phyloP scores from a whole-genome alignment of 805 yeast genomes.

The Scheffersomyces ergatensis region DNA sequence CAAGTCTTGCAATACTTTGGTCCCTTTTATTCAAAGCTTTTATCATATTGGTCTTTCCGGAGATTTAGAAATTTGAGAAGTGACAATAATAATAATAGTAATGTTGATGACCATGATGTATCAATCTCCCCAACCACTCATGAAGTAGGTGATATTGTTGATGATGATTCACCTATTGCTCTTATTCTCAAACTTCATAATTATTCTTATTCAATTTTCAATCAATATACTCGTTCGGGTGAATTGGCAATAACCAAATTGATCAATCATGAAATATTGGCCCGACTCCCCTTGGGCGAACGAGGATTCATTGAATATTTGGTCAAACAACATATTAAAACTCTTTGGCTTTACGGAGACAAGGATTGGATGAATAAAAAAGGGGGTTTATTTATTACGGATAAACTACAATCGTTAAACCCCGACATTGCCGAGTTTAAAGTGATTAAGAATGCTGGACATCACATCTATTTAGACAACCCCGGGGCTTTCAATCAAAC shows the following conservation, averaged over 20 bases:
- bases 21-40: constrained; percentile 37
- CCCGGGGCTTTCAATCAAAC: constrained; percentile 27
- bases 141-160: background rate
- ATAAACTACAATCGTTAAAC: constrained; percentile 17
- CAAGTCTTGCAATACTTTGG: constrained; percentile 36
- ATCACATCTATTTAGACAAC: constrained; percentile 42
- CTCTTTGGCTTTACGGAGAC: constrained; percentile 40
- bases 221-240: constrained; percentile 43
- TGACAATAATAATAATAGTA: constrained; percentile 11
- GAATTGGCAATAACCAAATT: constrained; percentile 42
- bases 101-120: constrained; percentile 2
- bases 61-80: constrained; percentile 30
- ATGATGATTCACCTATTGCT: constrained; percentile 2
- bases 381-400: constrained; percentile 34
- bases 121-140: no score
- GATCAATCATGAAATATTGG: constrained; percentile 38
- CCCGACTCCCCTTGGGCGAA: constrained; percentile 38
- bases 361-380: constrained; percentile 43
- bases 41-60: constrained; percentile 41
- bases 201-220: constrained; percentile 40
- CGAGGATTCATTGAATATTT: constrained; percentile 33
- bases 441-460: constrained; percentile 36
- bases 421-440: constrained; percentile 16
- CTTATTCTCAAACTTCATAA: constrained; percentile 35
- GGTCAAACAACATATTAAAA: constrained; percentile 16